Conservation (phyloP, 192 early-diverging fungal species). For the Chytriomyces sp. region DNA sequence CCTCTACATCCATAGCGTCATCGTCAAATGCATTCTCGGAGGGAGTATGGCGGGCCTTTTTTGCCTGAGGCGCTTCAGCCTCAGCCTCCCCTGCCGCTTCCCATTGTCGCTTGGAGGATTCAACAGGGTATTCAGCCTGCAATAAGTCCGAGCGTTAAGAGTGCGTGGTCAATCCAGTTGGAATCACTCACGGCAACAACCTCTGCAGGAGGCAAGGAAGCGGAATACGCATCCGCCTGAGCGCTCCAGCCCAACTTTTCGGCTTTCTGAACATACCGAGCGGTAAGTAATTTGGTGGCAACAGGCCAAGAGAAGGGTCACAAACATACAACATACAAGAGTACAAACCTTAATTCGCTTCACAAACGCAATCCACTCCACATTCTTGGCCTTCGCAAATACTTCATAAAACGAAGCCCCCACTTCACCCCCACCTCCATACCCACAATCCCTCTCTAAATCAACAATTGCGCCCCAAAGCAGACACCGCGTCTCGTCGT, state of each 20-base stretch:
- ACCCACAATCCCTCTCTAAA: slow-evolving; percentile 4
- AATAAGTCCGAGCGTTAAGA: too few species aligned
- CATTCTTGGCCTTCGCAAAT: neutral
- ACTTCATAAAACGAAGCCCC: slow-evolving; percentile 17
- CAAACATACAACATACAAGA: neutral
- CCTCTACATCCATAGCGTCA: neutral
- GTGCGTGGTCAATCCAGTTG: too few species aligned
- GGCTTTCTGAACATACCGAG: neutral
- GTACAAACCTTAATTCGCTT: neutral
- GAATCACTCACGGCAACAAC: neutral
- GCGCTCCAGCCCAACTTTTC: neutral
- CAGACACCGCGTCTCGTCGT: neutral
- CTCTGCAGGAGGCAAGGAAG: neutral
- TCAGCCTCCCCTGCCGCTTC: neutral
- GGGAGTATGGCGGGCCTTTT: neutral
- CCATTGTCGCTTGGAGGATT: neutral
- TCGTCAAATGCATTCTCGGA: neutral
- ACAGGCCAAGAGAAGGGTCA: too few species aligned
- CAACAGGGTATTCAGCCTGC: neutral
- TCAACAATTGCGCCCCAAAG: neutral
- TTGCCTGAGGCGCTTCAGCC: neutral
- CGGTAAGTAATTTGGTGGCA: too few species aligned
- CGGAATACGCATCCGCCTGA: neutral
- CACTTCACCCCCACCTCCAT: neutral
- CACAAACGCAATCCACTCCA: neutral